Conservation (phyloP, 1,139 yeast genomes). For the Yamadazyma sp. region DNA sequence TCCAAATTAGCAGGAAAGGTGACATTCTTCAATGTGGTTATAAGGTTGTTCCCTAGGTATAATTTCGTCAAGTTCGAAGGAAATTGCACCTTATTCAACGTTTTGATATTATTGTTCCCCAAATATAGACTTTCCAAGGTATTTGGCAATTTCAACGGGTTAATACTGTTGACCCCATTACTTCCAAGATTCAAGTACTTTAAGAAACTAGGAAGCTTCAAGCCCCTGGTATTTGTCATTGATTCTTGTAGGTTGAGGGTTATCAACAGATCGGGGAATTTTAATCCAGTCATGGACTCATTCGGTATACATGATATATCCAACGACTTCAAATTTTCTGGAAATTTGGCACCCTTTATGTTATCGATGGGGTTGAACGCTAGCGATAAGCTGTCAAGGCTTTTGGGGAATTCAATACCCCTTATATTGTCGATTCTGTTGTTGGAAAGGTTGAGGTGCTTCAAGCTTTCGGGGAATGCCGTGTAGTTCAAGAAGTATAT, state of each 20-base stretch:
- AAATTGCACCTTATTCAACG: slow-evolving; percentile 44
- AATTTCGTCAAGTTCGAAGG: slow-evolving; percentile 37
- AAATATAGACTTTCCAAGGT: slow-evolving; percentile 38
- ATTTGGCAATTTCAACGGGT: slow-evolving; percentile 46
- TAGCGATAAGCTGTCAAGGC: slow-evolving; percentile 30
- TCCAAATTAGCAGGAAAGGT: slow-evolving; percentile 39
- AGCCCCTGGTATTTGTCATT: slow-evolving; percentile 48
- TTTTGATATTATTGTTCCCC: slow-evolving; percentile 44
- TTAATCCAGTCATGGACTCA: slow-evolving; percentile 49
- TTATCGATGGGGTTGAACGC: slow-evolving; percentile 46
- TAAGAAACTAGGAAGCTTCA: slow-evolving; percentile 38
- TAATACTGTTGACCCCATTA: slow-evolving; percentile 48
- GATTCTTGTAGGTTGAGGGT: slow-evolving; percentile 44
- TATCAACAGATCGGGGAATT: slow-evolving; percentile 42
- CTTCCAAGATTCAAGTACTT: slow-evolving; percentile 35
- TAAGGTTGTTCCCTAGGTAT: slow-evolving; percentile 43
- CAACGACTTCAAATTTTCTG: slow-evolving; percentile 35
- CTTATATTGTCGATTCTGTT: slow-evolving; percentile 43
- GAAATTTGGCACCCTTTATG: slow-evolving; percentile 43
- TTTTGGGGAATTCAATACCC: slow-evolving; percentile 39
- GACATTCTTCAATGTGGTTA: slow-evolving; percentile 48
- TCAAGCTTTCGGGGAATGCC: slow-evolving; percentile 37
- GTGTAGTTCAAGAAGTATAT: slow-evolving; percentile 41
- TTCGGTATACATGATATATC: slow-evolving; percentile 47
- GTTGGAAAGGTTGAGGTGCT: slow-evolving; percentile 37